Evolutionary conservation across 75 land plant species (phyloP).

Genomic region (Cupressus sempervirens): DNA sequence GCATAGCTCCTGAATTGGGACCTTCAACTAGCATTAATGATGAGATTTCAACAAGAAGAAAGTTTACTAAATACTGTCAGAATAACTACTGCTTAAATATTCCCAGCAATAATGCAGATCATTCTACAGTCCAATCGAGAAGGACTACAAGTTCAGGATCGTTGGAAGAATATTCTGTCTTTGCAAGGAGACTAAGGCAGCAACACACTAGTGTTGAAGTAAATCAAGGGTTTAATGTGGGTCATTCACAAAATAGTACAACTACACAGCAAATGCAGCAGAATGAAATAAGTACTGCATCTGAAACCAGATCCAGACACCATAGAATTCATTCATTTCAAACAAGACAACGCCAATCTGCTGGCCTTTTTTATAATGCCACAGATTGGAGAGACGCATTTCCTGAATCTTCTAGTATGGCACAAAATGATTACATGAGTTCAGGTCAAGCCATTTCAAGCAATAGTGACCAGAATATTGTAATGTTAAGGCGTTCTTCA

Average conservation of each 20-base stretch:
- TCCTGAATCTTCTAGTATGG: background rate
- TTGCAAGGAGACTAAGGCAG: constrained; percentile 7
- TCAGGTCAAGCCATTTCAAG: background rate
- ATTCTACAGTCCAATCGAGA: background rate
- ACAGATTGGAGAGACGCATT: background rate
- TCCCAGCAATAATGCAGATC: background rate
- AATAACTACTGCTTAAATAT: constrained; percentile 7
- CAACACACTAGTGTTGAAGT: background rate
- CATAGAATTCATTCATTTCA: background rate
- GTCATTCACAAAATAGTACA: background rate
- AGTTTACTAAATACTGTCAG: background rate
- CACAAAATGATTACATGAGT: background rate
- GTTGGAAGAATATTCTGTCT: constrained; percentile 6
- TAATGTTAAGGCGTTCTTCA: constrained; percentile 1
- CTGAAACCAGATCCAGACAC: background rate
- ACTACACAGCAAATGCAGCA: background rate
- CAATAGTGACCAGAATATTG: background rate
- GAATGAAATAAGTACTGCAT: background rate
- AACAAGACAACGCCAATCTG: background rate
- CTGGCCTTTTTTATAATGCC: constrained; percentile 2
- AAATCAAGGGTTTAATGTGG: background rate
- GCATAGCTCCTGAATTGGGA: background rate
- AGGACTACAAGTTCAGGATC: background rate
- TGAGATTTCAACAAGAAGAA: background rate
- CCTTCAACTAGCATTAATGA: background rate